Conservation (phyloP, 768 basidiomycete species). For the Mycena galopus region DNA sequence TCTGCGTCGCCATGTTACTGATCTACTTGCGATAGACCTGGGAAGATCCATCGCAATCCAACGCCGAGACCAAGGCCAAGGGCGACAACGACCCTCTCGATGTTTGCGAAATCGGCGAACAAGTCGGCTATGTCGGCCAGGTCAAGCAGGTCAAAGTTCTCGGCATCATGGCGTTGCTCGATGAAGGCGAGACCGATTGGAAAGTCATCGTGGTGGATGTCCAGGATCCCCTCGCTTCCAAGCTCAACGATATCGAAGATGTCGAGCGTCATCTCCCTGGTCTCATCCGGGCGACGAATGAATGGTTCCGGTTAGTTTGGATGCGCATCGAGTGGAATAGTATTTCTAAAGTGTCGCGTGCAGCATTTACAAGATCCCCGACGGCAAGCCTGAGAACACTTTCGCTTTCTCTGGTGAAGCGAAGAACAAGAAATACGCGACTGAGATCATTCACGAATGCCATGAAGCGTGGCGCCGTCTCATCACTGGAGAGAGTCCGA, state of each 20-base stretch:
- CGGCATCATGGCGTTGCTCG: conserved; percentile 99
- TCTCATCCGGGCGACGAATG: conserved; percentile 95
- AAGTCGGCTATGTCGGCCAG: conserved; percentile 96
- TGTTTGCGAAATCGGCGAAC: conserved; percentile 99
- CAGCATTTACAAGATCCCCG: conserved; percentile 97
- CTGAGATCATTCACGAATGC: conserved; percentile 98
- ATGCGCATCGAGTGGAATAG: neutral
- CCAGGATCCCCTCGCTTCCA: conserved; percentile 93
- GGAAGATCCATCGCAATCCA: conserved; percentile 91
- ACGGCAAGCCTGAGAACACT: conserved; percentile 96
- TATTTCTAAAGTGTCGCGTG: conserved; percentile 20
- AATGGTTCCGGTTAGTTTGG: conserved; percentile 86
- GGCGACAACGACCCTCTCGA: conserved; percentile 99
- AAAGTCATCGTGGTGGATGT: conserved; percentile 99
- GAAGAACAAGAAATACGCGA: conserved; percentile 99
- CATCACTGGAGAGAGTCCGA: conserved; percentile 81
- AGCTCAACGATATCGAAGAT: conserved; percentile 99
- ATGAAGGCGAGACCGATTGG: conserved; percentile 99
- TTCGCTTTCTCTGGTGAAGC: conserved; percentile 99
- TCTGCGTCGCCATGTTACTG: conserved; percentile 13
- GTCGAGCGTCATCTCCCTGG: conserved; percentile 98
- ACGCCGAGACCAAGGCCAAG: conserved; percentile 98
- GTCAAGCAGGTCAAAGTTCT: conserved; percentile 99
- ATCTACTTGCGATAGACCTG: conserved; percentile 76
- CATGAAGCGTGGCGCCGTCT: conserved; percentile 99